Conservation (phyloP, 306 rosid genomes). For the Sophora flavescens region DNA sequence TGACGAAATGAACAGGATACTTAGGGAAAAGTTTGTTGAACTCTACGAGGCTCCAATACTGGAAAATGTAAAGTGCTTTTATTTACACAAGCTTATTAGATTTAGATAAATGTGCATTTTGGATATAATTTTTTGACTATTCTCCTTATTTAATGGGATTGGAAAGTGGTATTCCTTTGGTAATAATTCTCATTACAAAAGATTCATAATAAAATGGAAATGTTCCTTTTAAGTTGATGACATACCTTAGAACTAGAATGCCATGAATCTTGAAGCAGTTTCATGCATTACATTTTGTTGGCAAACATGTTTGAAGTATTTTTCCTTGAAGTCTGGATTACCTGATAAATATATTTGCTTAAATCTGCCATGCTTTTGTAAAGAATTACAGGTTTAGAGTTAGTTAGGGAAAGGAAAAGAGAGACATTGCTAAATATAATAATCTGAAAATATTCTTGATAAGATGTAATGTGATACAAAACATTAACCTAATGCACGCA, state of each 20-base stretch:
- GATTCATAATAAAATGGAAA: neutral
- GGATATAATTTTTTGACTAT: neutral
- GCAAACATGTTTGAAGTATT: too few relatives aligned
- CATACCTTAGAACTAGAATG: conserved; percentile 24
- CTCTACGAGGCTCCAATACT: conserved; percentile 83
- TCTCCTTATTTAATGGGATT: conserved; percentile 2
- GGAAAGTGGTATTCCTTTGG: too few relatives aligned
- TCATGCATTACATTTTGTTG: neutral
- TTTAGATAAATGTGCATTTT: conserved; percentile 14
- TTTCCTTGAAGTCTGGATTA: too few relatives aligned
- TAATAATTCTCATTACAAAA: neutral
- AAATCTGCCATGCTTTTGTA: too few relatives aligned
- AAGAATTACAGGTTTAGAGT: too few relatives aligned
- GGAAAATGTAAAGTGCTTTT: conserved; percentile 76
- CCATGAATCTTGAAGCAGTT: neutral
- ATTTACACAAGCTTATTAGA: neutral
- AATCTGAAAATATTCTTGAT: too few relatives aligned
- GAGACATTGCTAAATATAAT: too few relatives aligned
- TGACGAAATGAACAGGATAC: conserved; percentile 85
- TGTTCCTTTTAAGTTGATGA: neutral
- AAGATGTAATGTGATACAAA: too few relatives aligned
- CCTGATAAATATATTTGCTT: too few relatives aligned
- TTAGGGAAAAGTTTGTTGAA: conserved; percentile 91
- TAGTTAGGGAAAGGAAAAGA: too few relatives aligned
- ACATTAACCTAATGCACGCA: too few relatives aligned